phyloP scores from a whole-genome alignment of 768 basidiomycete genomes.

The Clitopilus passeckerianus region DNA sequence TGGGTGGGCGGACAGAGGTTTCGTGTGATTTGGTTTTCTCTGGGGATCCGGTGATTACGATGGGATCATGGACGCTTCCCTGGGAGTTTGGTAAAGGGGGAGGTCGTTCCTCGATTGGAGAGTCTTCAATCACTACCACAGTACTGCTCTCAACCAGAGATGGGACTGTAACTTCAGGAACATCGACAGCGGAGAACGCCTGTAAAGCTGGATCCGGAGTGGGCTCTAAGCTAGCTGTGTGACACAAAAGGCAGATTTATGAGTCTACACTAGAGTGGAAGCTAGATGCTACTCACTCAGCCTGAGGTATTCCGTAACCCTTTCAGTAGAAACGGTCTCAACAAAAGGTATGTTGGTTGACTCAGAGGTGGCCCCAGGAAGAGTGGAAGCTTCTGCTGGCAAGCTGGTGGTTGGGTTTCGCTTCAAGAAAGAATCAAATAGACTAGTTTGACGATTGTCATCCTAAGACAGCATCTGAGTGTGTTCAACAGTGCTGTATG shows the following conservation, averaged over 20 bases:
- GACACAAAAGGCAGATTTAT: background rate
- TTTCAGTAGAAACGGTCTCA: background rate
- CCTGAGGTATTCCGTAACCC: background rate
- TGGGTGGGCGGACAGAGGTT: background rate
- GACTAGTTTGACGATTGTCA: background rate
- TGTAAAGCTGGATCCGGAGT: background rate
- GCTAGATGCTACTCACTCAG: background rate
- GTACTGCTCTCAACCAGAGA: background rate
- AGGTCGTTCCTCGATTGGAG: background rate
- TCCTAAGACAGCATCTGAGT: background rate
- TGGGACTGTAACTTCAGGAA: background rate
- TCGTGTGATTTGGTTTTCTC: background rate
- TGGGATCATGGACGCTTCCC: background rate
- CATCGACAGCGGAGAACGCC: background rate
- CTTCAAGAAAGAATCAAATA: background rate
- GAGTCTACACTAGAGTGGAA: background rate
- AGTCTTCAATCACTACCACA: background rate
- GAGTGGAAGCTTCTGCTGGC: background rate
- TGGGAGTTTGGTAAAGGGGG: background rate
- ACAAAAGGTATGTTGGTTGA: background rate
- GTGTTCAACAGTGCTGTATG: background rate
- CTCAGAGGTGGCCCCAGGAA: background rate
- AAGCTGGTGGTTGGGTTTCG: background rate
- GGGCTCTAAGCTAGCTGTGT: background rate
- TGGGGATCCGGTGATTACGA: background rate